Conservation (phyloP, 345 rosid species). For the Garcia nutans region DNA sequence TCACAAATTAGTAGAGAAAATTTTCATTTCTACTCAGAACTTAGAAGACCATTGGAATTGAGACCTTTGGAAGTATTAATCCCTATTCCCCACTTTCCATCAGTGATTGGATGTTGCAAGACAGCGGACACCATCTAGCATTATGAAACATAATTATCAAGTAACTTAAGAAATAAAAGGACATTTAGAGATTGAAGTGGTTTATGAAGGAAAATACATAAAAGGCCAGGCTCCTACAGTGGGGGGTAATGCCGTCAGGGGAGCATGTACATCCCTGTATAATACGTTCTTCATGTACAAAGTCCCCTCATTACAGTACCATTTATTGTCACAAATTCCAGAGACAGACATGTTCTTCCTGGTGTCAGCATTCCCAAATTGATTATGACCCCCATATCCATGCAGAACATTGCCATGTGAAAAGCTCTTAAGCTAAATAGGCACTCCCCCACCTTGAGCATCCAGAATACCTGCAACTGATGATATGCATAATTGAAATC, state of each 20-base stretch:
- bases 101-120: neutral
- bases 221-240: neutral
- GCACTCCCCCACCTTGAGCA: neutral
- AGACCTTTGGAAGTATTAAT: neutral
- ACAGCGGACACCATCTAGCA: neutral
- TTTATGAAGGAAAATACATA: neutral
- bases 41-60: neutral
- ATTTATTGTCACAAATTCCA: neutral
- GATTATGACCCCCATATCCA: constrained; percentile 4
- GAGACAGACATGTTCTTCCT: neutral
- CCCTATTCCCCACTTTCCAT: neutral
- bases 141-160: neutral
- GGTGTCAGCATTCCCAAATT: constrained; percentile 1
- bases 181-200: neutral
- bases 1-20: neutral
- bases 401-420: neutral
- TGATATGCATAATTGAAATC: neutral
- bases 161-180: neutral
- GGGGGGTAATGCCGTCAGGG: neutral
- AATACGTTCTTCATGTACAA: neutral
- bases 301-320: neutral
- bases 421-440: neutral
- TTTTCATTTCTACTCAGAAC: neutral
- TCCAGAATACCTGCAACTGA: constrained; percentile 7
- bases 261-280: neutral